Evolutionary conservation across 192 early-diverging fungal species (phyloP).

Genomic region (Rhizophagus clarus): DNA sequence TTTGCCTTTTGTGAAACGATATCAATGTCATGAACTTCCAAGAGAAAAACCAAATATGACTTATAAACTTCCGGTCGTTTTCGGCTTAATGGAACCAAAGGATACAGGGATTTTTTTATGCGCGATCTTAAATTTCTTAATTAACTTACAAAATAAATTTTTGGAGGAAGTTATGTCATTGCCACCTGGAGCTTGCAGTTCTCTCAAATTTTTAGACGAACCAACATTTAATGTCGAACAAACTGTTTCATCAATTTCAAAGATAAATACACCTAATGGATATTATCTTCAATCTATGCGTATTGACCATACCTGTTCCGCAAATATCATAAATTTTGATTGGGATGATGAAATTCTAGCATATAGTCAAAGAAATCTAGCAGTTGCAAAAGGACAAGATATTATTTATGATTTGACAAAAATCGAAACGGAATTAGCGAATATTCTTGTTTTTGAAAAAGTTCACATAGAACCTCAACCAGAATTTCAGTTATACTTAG

Average conservation of each 20-base stretch:
- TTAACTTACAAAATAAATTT: slow-evolving; percentile 28
- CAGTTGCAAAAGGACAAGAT: neutral
- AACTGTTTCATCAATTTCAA: neutral
- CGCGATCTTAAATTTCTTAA: slow-evolving; percentile 13
- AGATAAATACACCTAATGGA: neutral
- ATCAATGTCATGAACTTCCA: slow-evolving; percentile 29
- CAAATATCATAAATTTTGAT: neutral
- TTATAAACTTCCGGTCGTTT: neutral
- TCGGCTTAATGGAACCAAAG: slow-evolving; percentile 2
- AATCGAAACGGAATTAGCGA: slow-evolving; percentile 8
- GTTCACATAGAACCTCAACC: neutral
- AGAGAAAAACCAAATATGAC: neutral
- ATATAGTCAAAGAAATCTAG: slow-evolving; percentile 17
- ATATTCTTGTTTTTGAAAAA: neutral
- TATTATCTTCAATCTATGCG: slow-evolving; percentile 4
- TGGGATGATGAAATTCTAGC: slow-evolving; percentile 5
- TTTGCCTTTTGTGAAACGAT: neutral
- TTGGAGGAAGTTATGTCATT: neutral
- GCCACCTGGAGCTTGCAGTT: neutral
- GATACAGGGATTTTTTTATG: slow-evolving; percentile 19
- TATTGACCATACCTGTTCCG: neutral
- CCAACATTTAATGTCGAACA: neutral
- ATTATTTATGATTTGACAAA: slow-evolving; percentile 18
- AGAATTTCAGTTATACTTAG: neutral
- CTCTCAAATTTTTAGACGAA: neutral